Evolutionary conservation across 371 early-diverging fungal species (phyloP).

Genomic region (Mucor mucedo): DNA sequence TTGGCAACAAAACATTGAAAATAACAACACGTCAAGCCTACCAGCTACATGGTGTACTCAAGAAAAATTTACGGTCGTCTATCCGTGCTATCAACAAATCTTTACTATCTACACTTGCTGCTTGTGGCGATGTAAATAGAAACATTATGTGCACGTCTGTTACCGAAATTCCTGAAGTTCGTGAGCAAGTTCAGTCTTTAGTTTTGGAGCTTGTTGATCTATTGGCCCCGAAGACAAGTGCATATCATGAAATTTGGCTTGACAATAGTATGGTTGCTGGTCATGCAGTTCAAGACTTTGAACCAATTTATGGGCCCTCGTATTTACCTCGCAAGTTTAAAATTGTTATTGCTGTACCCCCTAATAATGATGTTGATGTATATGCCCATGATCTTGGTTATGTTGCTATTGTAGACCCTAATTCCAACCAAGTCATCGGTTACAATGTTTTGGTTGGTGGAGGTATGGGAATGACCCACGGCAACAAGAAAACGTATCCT

Average conservation of each 20-base stretch:
- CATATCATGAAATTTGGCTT: conserved; percentile 95
- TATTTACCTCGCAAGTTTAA: conserved; percentile 94
- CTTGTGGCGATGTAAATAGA: conserved; percentile 94
- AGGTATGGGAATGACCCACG: conserved; percentile 95
- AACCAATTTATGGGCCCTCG: conserved; percentile 89
- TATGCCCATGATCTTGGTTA: conserved; percentile 92
- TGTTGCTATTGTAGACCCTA: conserved; percentile 74
- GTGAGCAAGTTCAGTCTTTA: conserved; percentile 74
- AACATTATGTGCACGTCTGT: conserved; percentile 90
- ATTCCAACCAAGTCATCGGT: conserved; percentile 65
- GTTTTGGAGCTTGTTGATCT: conserved; percentile 68
- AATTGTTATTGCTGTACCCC: conserved; percentile 90
- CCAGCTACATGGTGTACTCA: conserved; percentile 92
- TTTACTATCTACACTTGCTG: conserved; percentile 87
- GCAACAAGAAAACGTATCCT: conserved; percentile 92
- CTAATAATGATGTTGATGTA: conserved; percentile 93
- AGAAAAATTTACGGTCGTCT: conserved; percentile 80
- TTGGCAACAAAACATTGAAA: conserved; percentile 86
- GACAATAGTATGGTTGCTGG: conserved; percentile 83
- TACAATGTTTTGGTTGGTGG: conserved; percentile 93
- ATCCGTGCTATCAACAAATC: conserved; percentile 87
- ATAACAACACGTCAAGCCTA: conserved; percentile 92
- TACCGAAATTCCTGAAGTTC: conserved; percentile 75
- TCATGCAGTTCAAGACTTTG: conserved; percentile 74
- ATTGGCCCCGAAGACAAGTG: conserved; percentile 79